Evolutionary conservation across 1,284 basidiomycete species (phyloP).

Genomic region (Malassezia brasiliensis): DNA sequence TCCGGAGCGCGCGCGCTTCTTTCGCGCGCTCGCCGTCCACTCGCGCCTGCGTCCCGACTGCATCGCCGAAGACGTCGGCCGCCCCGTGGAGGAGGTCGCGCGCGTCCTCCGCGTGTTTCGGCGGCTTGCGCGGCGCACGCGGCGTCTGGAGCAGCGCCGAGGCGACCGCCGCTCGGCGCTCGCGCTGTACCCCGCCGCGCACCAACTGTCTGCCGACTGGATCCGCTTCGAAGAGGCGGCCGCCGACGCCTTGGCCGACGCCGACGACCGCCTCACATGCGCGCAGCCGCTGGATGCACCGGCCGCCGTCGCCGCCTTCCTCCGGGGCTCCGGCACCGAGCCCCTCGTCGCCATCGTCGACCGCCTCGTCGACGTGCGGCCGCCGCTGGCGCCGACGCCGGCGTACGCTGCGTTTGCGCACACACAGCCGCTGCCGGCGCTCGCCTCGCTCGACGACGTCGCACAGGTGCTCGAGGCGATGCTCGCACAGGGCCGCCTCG

Average conservation of each 20-base stretch:
- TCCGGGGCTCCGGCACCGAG: not conserved
- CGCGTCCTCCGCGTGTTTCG: constrained; percentile 6
- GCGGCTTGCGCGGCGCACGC: not conserved
- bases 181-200: not conserved
- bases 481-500: not conserved
- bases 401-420: not conserved
- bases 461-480: not conserved
- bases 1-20: constrained; percentile 61
- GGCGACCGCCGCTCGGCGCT: not conserved
- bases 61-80: constrained; percentile 56
- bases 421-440: not conserved
- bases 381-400: not conserved
- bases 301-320: not conserved
- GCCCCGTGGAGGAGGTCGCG: constrained; percentile 1
- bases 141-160: not conserved
- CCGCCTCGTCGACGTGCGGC: not conserved
- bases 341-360: not conserved
- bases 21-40: constrained; percentile 57
- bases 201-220: constrained; percentile 1
- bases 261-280: not conserved
- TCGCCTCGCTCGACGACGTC: not conserved
- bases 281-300: not conserved
- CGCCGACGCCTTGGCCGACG: not conserved
- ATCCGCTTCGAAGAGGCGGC: constrained; percentile 1
- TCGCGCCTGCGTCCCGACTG: constrained; percentile 65